Evolutionary conservation across 2,329 filamentous ascomycete genomes (phyloP).

Genomic region (Colletotrichum echinochloae): DNA sequence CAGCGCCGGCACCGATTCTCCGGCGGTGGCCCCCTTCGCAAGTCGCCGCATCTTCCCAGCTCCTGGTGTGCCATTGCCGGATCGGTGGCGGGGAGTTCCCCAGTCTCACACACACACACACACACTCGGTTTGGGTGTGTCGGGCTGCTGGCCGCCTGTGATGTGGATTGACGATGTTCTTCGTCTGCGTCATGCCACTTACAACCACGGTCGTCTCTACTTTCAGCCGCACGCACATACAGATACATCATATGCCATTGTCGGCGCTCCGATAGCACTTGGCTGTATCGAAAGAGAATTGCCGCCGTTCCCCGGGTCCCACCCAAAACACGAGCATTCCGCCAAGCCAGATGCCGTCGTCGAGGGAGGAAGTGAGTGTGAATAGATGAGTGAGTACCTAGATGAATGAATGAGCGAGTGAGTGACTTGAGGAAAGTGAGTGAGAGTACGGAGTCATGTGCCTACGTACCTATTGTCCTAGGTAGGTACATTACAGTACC

Average conservation of each 20-base stretch:
- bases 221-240: not conserved
- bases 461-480: too few relatives aligned
- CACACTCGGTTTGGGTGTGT: too few relatives aligned
- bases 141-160: not conserved
- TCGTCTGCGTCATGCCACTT: not conserved
- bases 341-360: not conserved
- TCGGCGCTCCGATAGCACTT: not conserved
- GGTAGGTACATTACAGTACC: too few relatives aligned
- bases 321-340: not conserved
- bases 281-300: not conserved
- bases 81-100: constrained; percentile 36
- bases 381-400: too few relatives aligned
- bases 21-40: constrained; percentile 15
- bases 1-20: not conserved
- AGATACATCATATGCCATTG: not conserved
- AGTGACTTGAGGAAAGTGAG: too few relatives aligned
- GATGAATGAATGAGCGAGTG: too few relatives aligned
- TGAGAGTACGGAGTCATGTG: too few relatives aligned
- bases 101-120: not conserved
- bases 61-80: constrained; percentile 33
- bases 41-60: constrained; percentile 27
- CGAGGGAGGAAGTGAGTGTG: not conserved
- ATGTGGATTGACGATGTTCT: not conserved
- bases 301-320: not conserved
- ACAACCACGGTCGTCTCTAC: not conserved